Base-by-base conservation (phyloP, 805 yeast species). In the Lipomyces yamadae region DNA sequence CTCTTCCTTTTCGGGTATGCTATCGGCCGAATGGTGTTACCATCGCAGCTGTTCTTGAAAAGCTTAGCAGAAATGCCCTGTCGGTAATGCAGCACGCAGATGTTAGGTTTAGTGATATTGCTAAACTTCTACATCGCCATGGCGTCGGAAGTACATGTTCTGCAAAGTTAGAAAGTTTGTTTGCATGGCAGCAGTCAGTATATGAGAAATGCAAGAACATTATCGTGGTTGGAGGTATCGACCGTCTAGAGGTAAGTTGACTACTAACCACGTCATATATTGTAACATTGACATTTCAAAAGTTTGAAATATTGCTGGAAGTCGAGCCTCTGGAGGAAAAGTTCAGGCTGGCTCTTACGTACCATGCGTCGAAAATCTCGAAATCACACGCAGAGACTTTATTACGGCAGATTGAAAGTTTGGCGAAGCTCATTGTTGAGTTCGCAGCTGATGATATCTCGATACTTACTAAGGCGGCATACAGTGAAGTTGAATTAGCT, bases 101-200 rank as follows among this genome's bases (percentile, higher is more conserved):
- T 60, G 11, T 52, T 3, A 13, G n/a, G 29, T 39, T 64, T n/a
- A 50, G 48, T 29, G 64, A 63, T 2, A 2, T 63, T 37, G 33
- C 52, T n/a, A 59, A 42, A 13, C 18, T 48, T 3, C 24, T 63
- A 15, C n/a, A 18, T 18, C 24, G n/a, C 15, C 29, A 34, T 29
- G 11, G 18, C 13, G n/a, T 18, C 8, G 7, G 32, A 18, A 55
- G 11, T 33, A 11, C 4, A 11, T 48, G 35, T 18, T 33, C 63
- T 18, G 24, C 57, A 13, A 48, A 32, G 10, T 50, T 67, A 29
- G 57, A 56, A 7, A 61, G 61, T 58, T 30, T 67, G 33, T 39
- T 67, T 34, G 64, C 61, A 13, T 67, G 70, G 70, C 70, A 67
- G 52, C 60, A 67, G n/a, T 62, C 66, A 18, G 62, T 32, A 10